Evolutionary conservation across 768 basidiomycete species (phyloP), one percentile per base, ranked within the genome.

Genomic region (Plicaturopsis crispa): DNA sequence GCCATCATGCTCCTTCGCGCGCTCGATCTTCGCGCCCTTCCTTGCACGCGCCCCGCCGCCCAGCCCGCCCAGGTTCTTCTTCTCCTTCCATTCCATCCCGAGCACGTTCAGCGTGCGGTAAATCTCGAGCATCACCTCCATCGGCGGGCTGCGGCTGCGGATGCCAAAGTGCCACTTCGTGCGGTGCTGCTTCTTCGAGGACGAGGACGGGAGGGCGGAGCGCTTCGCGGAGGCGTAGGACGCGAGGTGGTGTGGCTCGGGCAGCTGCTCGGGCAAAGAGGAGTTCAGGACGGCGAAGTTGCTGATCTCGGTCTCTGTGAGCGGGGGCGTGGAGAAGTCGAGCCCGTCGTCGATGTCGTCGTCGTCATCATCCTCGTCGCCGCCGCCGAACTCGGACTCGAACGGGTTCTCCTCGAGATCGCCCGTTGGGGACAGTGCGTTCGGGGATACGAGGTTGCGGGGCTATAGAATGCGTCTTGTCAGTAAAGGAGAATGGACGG

Each of bases 111-210:
- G 64, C 31, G 93, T 96, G 44, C 87, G 69, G 62, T 99, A 98
- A 36, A 99, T 96, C 71, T 97, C 94, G 18, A 96, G 65, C 93
- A 99, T 97, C 17, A 99, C 94, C 59, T 99, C 96, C 88, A 98
- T 94, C 16, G 93, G 96, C 22, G 92, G 89, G 41, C 81, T 85
- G 42, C 93, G 73, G 49, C 88, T 92, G 22, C 96, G 75, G 28
- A 99, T 98, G 6, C 96, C 96, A 53, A 97, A 99, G 57, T 99
- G 96, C 96, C 96, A 98, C 46, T 90, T 84, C 12, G 85, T 85
- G 44, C 84, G 78, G 43, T 83, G 78, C 39, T 78, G 74, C 55
- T 81, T 85, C 65, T 80, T 78, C 50, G 70, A 69, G 36, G 60
- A 61, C 47, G 56, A 56, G 26, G 70, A 67, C 31, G 73, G 53